Evolutionary conservation across 2,329 filamentous ascomycete species (phyloP), one percentile per base, ranked within the genome.

Genomic region (Dryadomyces quercivorus): DNA sequence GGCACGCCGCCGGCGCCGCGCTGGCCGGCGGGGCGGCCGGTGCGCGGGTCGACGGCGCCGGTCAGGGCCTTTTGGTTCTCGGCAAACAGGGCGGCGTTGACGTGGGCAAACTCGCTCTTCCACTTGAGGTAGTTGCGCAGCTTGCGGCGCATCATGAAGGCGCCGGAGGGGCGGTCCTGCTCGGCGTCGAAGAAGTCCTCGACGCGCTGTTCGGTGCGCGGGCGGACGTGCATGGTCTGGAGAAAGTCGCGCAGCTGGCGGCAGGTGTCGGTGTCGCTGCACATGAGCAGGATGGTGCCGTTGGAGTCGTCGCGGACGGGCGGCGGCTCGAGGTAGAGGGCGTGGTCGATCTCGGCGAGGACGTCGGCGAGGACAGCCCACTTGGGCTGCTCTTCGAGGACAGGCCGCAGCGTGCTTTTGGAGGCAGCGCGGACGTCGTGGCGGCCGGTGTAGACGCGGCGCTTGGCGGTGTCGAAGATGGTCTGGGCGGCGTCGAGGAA

Each of bases 241-340:
- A 98, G 72, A 65, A 92, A 97, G 65, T 97, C 92, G 59, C 89
- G 82, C 45, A 98, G 74, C 63, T 98, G 93, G 15, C 86, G 80
- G 64, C 88, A 95, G 9, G 89, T 95, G 55, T 84, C 82, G 55
- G 87, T 82, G 63, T 95, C 92, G 26, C 85, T 85, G 65, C 92
- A 97, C 93, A 98, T 97, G 66, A 98, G 88, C 38, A 98, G 72
- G 51, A 95, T 89, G 2, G 88, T 88, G n/a, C 88, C 87, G 64
- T 90, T 95, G 0, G 90, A 95, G 62, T 90, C 88, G 66, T 93
- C 89, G 55, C 80, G 76, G 71, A 16, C 36, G 12, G 9, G 75
- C 72, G 36, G 21, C 6, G 88, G 86, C 59, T 94, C 91, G 63
- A 94, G 85, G 66, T 94, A 93, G 16, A 89, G 76, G 63, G 95